phyloP scores from a whole-genome alignment of 768 basidiomycete species.

The Calocybe indica region DNA sequence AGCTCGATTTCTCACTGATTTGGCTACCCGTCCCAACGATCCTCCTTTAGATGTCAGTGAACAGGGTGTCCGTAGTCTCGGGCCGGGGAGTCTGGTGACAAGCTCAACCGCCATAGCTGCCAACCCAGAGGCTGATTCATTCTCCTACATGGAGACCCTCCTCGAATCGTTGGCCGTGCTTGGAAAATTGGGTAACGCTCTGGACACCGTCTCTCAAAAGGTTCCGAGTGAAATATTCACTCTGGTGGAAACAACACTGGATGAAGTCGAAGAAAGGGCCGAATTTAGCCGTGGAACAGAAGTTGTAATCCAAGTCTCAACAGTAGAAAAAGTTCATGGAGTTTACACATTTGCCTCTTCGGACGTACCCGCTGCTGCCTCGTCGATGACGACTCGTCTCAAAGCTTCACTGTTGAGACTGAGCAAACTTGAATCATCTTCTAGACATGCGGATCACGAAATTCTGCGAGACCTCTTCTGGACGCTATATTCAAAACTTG shows the following conservation, averaged over 20 bases:
- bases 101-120: constrained; percentile 12
- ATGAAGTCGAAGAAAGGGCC: constrained; percentile 87
- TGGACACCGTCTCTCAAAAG: constrained; percentile 82
- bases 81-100: constrained; percentile 10
- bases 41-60: constrained; percentile 63
- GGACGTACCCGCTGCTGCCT: constrained; percentile 15
- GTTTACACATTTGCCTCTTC: constrained; percentile 44
- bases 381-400: constrained; percentile 24
- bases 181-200: constrained; percentile 77
- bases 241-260: constrained; percentile 80
- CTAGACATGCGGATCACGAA: constrained; percentile 75
- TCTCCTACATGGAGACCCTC: constrained; percentile 87
- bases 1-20: constrained; percentile 54
- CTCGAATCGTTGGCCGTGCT: constrained; percentile 90
- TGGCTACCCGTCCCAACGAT: constrained; percentile 72
- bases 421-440: constrained; percentile 66
- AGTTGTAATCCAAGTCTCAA: constrained; percentile 20
- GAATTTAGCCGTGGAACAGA: constrained; percentile 60
- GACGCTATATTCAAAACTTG: constrained; percentile 93
- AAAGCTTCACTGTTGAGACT: constrained; percentile 57
- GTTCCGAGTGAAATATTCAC: constrained; percentile 78
- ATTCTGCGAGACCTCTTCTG: constrained; percentile 90
- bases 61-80: constrained; percentile 21
- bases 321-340: constrained; percentile 14
- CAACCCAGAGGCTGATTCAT: constrained; percentile 92